A percentile compares a stretch with the other conserved stretches of the same genome.
Conservation (phyloP, 345 rosid genomes). For the Viola odorata region DNA sequence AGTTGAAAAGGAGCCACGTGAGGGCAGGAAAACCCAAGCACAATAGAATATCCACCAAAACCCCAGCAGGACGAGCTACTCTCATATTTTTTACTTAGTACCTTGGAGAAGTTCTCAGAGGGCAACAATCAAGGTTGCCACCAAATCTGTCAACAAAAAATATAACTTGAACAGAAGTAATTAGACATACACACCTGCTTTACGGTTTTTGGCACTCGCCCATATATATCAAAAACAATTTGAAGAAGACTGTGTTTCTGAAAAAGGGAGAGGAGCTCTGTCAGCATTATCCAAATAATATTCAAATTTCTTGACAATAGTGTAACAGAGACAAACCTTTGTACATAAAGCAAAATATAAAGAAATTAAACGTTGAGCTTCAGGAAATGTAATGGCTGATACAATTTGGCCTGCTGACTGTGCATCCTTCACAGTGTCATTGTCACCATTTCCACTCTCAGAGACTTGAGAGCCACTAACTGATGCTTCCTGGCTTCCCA, state of each 20-base stretch:
- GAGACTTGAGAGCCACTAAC: conserved; percentile 45
- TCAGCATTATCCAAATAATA: background rate
- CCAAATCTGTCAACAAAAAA: too few species aligned
- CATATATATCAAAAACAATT: conserved; percentile 68
- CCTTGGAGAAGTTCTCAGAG: too few species aligned
- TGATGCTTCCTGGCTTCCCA: conserved; percentile 44
- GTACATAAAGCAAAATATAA: conserved; percentile 89
- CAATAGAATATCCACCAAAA: too few species aligned
- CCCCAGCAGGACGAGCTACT: too few species aligned
- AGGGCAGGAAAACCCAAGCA: background rate
- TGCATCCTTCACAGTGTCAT: conserved; percentile 33
- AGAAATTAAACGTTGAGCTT: conserved; percentile 83
- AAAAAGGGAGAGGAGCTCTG: conserved; percentile 18
- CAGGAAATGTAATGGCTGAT: conserved; percentile 55
- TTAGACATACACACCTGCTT: conserved; percentile 53
- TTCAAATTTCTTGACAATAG: conserved; percentile 12
- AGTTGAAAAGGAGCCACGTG: too few species aligned
- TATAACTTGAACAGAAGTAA: too few species aligned
- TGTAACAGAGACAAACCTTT: conserved; percentile 47
- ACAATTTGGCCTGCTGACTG: conserved; percentile 35
- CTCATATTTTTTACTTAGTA: too few species aligned
- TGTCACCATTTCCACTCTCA: conserved; percentile 44
- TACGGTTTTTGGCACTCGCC: conserved; percentile 67
- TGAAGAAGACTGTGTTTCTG: conserved; percentile 89
- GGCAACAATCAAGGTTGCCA: too few species aligned